Evolutionary conservation across 345 rosid genomes (phyloP), one percentile per base, ranked within the genome.

Genomic region (Linum tenue): DNA sequence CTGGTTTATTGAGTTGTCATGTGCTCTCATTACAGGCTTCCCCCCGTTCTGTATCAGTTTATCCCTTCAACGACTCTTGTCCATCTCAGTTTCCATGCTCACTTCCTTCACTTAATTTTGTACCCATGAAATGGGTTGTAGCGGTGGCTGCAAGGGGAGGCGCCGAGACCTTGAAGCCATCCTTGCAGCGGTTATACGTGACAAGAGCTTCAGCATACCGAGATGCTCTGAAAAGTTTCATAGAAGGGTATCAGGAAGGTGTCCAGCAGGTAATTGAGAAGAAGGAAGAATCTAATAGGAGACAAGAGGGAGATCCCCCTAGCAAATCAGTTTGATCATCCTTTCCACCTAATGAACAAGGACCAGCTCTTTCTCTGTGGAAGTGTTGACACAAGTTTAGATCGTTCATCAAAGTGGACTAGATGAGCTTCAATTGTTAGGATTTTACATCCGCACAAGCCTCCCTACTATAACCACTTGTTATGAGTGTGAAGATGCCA

Each of bases 111-210:
- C 48, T 3, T 40, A 65, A 17, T 17, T 22, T 55, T 16, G 0
- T 37, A 3, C 39, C 3, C 35, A 68, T 43, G 36, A n/a, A 72
- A 53, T 57, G 50, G 67, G 55, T 60, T 62, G 69, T 72, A 91
- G 97, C 85, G 64, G 85, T 91, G 66, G 96, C 96, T 78, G 95
- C 95, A 41, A 84, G 83, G 77, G 95, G 99, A 66, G 97, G 96
- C 35, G 86, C 87, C 88, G 95, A 87, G 84, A 87, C 96, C 31
- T 66, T 91, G 65, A 79, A 85, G 77, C 96, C 96, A 66, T 90
- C 96, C 61, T 85, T 85, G 80, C 99, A 91, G 71, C 83, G 88
- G 61, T 64, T 94, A 38, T 90, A 86, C 88, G 84, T 88, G 96
- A 90, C 88, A 15, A 82, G 90, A 72, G 96, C 88, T 63, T 88